These are phyloP conservation scores for Pseudonitzschia delicatissima DNA, from an alignment of 108 stramenopile genomes.

Conservation along the genomic window DNA sequence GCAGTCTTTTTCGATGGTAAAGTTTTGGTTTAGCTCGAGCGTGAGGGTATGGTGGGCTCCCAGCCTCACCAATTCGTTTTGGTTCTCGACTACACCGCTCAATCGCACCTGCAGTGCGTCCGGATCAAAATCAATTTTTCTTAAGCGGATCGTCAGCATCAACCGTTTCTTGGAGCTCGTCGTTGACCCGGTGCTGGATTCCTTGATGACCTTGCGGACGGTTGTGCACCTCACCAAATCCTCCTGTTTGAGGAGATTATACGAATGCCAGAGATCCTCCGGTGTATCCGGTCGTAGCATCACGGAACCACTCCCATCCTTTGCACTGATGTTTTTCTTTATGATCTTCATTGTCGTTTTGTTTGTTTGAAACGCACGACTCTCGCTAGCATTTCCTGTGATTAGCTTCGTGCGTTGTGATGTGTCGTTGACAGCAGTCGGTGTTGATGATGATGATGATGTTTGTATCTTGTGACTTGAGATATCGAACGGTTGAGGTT, in stretches of 20 bases:
- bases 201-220: constrained; percentile 93
- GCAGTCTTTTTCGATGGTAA: constrained; percentile 87
- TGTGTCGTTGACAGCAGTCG: too few species aligned
- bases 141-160: constrained; percentile 89
- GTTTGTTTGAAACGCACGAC: background rate
- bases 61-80: constrained; percentile 87
- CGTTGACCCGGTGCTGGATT: constrained; percentile 87
- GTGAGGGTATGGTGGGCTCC: constrained; percentile 95
- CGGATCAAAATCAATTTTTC: constrained; percentile 90
- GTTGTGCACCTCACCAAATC: constrained; percentile 92
- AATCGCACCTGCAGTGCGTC: constrained; percentile 83
- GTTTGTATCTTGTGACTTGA: too few species aligned
- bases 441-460: too few species aligned
- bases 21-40: constrained; percentile 83
- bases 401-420: background rate
- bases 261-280: constrained; percentile 98
- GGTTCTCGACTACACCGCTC: constrained; percentile 71
- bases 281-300: constrained; percentile 86
- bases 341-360: constrained; percentile 60
- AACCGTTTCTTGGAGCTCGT: constrained; percentile 83
- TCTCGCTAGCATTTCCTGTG: background rate
- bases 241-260: constrained; percentile 86
- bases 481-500: too few species aligned
- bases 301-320: constrained; percentile 86
- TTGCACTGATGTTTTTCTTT: constrained; percentile 73